Evolutionary conservation across 345 rosid species (phyloP), one percentile per base, ranked within the genome.

Genomic region (Rhodamnia rubescens): DNA sequence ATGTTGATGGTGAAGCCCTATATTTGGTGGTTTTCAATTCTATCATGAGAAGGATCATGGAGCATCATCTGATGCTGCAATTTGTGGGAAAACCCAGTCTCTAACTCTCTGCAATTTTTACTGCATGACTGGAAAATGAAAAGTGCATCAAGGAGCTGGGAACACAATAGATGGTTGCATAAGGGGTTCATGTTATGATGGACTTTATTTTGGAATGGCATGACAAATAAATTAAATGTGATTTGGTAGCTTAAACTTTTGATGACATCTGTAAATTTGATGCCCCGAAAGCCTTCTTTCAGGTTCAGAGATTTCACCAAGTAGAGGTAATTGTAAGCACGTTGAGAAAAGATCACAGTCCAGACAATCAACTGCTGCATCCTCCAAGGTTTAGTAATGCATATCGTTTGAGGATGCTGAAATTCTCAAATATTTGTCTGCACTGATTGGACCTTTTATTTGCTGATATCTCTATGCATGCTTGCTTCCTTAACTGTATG

Each of bases 361-460:
- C 55, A 86, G 53, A 86, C 89, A 87, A 87, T 87, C 85, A 83
- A 59, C 89, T 36, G 83, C 91, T 50, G 53, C 84, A 80, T 86
- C 92, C 74, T 85, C 91, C 50, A 92, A 92, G 94, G 98, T 95
- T 85, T 52, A 86, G 64, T 80, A 85, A 27, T 57, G 69, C 24
- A 29, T 51, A 64, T 59, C 57, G 49, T 87, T 85, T 40, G 50
- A 53, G 3, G 47, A 53, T 49, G 29, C 32, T 84, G 0, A 21
- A 55, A 40, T 5, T 53, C 18, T 74, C 20, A 59, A 29, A 36
- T 59, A 20, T 85, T 85, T 2, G 4, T 64, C 0, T 36, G 40
- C 24, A 53, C 7, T 6, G 14, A 52, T 82, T 14, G 42, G 56
- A 29, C 58, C n/a, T 12, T 8, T 47, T 49, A 47, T 54, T 74